phyloP scores from a whole-genome alignment of 1,284 basidiomycete species.

The Cerioporus squamosus region DNA sequence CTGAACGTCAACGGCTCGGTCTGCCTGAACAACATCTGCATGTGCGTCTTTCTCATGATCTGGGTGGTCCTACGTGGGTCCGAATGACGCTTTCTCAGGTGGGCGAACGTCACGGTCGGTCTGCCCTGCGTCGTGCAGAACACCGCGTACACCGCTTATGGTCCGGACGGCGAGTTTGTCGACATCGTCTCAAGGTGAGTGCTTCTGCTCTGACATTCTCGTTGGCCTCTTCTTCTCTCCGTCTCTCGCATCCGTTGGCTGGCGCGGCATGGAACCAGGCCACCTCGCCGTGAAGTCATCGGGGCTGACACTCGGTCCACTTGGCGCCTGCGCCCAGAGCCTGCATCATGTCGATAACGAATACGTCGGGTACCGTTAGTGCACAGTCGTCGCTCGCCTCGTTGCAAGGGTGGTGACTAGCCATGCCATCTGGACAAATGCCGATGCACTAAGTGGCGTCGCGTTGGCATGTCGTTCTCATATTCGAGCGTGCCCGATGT shows the following conservation, averaged over 20 bases:
- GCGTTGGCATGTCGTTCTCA: no score
- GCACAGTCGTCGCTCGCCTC: not conserved
- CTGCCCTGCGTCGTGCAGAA: slow-evolving; percentile 77
- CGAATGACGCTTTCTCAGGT: slow-evolving; percentile 47
- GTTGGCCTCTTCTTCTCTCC: not conserved
- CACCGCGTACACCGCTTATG: slow-evolving; percentile 76
- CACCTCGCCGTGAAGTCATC: not conserved
- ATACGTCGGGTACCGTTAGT: no score
- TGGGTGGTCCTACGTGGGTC: not conserved
- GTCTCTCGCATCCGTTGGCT: not conserved
- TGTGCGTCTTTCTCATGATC: slow-evolving; percentile 51
- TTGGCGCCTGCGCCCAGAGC: not conserved
- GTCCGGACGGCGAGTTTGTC: slow-evolving; percentile 59
- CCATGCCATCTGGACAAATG: no score
- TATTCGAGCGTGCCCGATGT: no score
- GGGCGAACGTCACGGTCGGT: slow-evolving; percentile 72
- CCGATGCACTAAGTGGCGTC: no score
- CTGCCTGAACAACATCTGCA: slow-evolving; percentile 81
- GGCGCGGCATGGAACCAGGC: no score
- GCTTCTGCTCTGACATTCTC: not conserved
- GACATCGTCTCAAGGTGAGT: slow-evolving; percentile 80
- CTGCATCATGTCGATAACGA: not conserved
- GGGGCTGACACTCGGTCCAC: not conserved
- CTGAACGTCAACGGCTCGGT: slow-evolving; percentile 82
- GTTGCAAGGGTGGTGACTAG: no score